Evolutionary conservation across 768 basidiomycete species (phyloP).

Genomic region (Naganishia kalamii): DNA sequence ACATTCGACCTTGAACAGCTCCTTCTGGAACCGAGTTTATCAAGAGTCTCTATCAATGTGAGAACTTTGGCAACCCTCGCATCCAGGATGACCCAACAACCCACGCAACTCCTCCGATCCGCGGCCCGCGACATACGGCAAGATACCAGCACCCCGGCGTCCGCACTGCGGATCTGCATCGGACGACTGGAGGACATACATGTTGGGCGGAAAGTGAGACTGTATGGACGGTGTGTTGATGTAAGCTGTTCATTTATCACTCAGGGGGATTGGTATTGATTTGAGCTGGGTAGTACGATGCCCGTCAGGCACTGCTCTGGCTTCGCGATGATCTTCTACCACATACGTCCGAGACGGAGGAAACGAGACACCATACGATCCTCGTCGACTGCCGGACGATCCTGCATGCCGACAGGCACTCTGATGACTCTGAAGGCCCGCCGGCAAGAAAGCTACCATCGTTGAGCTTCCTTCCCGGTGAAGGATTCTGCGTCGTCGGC

Average conservation of each 20-base stretch:
- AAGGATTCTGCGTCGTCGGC: background rate
- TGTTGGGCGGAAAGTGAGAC: conserved; percentile 1
- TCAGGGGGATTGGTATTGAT: background rate
- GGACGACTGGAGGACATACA: background rate
- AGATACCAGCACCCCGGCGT: conserved; percentile 3
- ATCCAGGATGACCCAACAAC: background rate
- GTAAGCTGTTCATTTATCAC: background rate
- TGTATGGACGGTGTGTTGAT: conserved; percentile 6
- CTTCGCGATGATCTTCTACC: conserved; percentile 3
- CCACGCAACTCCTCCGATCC: background rate
- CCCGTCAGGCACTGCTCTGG: background rate
- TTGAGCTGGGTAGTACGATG: background rate
- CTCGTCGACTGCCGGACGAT: background rate
- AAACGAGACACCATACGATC: background rate
- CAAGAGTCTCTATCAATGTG: too few species aligned
- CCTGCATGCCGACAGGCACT: background rate
- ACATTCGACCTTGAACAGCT: too few species aligned
- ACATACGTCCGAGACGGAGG: too few species aligned
- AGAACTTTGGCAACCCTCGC: background rate
- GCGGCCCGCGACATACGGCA: background rate
- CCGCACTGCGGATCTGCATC: conserved; percentile 1
- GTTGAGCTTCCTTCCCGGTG: background rate
- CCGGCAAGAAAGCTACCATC: background rate
- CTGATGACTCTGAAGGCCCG: background rate
- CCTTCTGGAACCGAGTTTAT: too few species aligned